Percentiles rank a stretch among this genome's conserved stretches.
These are phyloP conservation scores for Pythium angustatum DNA, from an alignment of 352 stramenopile genomes.

Conservation along the genomic window DNA sequence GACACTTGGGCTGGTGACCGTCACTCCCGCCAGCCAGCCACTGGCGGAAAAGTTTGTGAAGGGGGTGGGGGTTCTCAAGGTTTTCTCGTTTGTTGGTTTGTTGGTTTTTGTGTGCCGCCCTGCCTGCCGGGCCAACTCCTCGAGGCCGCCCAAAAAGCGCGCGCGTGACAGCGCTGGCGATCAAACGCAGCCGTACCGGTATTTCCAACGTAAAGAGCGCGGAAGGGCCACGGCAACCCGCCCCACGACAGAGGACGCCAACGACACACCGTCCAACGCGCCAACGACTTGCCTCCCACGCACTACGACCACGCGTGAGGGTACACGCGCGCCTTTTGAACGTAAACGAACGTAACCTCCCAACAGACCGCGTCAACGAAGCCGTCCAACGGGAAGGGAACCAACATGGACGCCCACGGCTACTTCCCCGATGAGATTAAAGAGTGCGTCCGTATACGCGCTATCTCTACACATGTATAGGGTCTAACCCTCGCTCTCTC, in stretches of 20 bases:
- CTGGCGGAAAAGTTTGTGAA: constrained; percentile 17
- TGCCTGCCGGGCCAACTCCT: neutral
- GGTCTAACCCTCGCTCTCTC: constrained; percentile 12
- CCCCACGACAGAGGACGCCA: neutral
- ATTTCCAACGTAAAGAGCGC: constrained; percentile 1
- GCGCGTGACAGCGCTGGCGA: constrained; percentile 8
- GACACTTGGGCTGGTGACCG: constrained; percentile 2
- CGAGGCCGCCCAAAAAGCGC: constrained; percentile 15
- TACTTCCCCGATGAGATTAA: constrained; percentile 55
- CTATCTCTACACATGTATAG: neutral
- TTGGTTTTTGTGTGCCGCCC: constrained; percentile 8
- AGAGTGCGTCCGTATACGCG: constrained; percentile 29
- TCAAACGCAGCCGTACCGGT: neutral
- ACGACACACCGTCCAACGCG: neutral
- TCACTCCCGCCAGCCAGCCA: constrained; percentile 12
- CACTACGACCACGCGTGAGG: neutral
- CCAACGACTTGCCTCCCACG: neutral
- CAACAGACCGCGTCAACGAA: too few relatives aligned
- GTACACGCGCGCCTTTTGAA: constrained; percentile 6
- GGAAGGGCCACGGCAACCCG: neutral
- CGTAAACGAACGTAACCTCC: constrained; percentile 13
- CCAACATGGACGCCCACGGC: constrained; percentile 20
- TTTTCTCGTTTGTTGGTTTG: constrained; percentile 14
- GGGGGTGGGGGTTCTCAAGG: constrained; percentile 4
- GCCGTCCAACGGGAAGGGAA: neutral